A percentile compares a stretch with the other conserved stretches of the same genome.
These are phyloP conservation scores for Amanita pallidorosea DNA, from an alignment of 768 basidiomycete species.

Conservation along the genomic window DNA sequence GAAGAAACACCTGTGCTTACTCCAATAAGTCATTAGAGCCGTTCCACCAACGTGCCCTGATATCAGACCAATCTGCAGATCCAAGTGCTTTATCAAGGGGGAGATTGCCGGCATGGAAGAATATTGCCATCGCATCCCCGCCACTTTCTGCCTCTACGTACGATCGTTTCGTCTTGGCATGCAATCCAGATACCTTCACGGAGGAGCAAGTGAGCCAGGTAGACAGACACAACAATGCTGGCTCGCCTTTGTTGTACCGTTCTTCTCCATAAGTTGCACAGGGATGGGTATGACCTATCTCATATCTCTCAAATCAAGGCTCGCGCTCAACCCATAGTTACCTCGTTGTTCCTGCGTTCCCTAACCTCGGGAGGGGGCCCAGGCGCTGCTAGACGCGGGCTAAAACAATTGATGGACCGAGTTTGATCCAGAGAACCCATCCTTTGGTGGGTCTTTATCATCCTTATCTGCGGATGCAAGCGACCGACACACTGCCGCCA, in stretches of 20 bases:
- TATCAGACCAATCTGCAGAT: too few relatives aligned
- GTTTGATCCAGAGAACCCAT: constrained; percentile 70
- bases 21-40: too few relatives aligned
- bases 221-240: neutral
- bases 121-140: too few relatives aligned
- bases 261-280: constrained; percentile 33
- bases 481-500: neutral
- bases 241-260: neutral
- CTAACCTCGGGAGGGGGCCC: constrained; percentile 45
- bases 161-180: neutral
- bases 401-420: constrained; percentile 65
- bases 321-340: constrained; percentile 40
- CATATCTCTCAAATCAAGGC: neutral
- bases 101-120: too few relatives aligned
- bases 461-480: neutral
- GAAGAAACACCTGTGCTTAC: too few relatives aligned
- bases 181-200: constrained; percentile 4
- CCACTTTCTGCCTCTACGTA: too few relatives aligned
- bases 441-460: constrained; percentile 51
- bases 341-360: constrained; percentile 68
- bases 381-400: constrained; percentile 59
- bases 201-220: constrained; percentile 6
- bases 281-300: constrained; percentile 34
- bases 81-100: too few relatives aligned
- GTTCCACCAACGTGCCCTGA: too few relatives aligned